These are phyloP conservation scores for Saposhnikovia divaricata DNA, from an alignment of 129 eudicot species.

Conservation along the genomic window DNA sequence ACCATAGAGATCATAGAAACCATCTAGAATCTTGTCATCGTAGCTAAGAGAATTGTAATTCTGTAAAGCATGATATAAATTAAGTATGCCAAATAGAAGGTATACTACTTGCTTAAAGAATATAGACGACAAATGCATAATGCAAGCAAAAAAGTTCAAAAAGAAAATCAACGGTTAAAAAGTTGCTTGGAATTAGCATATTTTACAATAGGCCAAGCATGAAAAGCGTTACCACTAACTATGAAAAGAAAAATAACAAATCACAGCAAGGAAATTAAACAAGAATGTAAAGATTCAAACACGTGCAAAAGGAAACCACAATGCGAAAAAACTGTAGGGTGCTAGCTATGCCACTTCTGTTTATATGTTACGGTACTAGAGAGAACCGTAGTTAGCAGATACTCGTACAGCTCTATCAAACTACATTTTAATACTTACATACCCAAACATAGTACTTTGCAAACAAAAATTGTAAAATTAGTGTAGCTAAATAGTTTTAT, in stretches of 20 bases:
- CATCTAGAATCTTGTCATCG: conserved; percentile 91
- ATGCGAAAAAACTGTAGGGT: not conserved
- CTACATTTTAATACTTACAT: not conserved
- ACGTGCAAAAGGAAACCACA: not conserved
- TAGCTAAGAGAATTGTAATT: conserved; percentile 86
- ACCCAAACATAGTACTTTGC: not conserved
- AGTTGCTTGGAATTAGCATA: not conserved
- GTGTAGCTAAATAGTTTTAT: not conserved
- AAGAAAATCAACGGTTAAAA: not conserved
- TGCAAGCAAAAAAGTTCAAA: not conserved
- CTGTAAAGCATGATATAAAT: conserved; percentile 79
- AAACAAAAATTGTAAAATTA: too few relatives aligned
- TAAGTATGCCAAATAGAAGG: conserved; percentile 53
- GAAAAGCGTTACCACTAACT: not conserved
- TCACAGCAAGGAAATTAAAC: not conserved
- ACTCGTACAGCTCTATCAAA: not conserved
- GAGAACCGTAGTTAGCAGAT: too few relatives aligned
- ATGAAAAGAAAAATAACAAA: not conserved
- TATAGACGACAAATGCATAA: not conserved
- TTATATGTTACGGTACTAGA: not conserved
- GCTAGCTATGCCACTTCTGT: not conserved
- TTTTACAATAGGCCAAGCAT: not conserved
- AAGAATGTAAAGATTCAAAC: not conserved
- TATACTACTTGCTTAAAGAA: conserved; percentile 43
- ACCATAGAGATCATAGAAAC: conserved; percentile 89